Evolutionary conservation across 2,329 filamentous ascomycete genomes (phyloP), one percentile per base, ranked within the genome.

Genomic region (Coniochaeta pulveracea): DNA sequence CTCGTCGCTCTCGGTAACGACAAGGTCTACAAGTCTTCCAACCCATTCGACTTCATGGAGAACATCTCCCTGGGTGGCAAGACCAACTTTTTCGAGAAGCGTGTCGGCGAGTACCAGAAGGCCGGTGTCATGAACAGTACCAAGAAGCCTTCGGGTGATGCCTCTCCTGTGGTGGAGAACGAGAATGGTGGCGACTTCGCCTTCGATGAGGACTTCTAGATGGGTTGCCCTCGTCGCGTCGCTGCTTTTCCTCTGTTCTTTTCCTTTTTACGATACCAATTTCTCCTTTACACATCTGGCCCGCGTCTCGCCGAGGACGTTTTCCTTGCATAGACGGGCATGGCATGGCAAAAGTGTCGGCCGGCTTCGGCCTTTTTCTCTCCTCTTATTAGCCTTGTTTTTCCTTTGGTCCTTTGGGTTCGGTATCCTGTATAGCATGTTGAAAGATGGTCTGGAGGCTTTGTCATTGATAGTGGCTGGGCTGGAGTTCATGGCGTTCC

Each of bases 11-110:
- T 98, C 29, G 91, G 91, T 52, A 95, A 95, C 62, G 74, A 83
- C 49, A 96, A 95, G 72, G 71, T 83, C 50, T 98, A 93, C 76
- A 84, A 91, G 55, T 69, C 81, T 17, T 75, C 80, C 58, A 98
- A 98, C 68, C 91, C 91, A 56, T 98, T 98, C 58, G 91, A 98
- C 72, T 98, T 98, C 63, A 98, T 98, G 91, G 91, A 98, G 74
- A 95, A 94, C 66, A 98, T 98, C 62, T 96, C 91, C 15, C 75
- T 98, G 9, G 85, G 86, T 34, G 91, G 91, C 63, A 98, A 98
- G 83, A 98, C 91, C 58, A 98, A 98, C 78, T 98, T 98, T 76
- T 98, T 98, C 59, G 91, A 98, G 81, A 98, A 98, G 83, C 85
- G 91, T 49, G 91, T 98, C 37, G 91, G 81, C 58, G 91, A 98